Evolutionary conservation across 495 filamentous ascomycete genomes (phyloP), one percentile per base, ranked within the genome.

Genomic region (Talaromyces wortmannii): DNA sequence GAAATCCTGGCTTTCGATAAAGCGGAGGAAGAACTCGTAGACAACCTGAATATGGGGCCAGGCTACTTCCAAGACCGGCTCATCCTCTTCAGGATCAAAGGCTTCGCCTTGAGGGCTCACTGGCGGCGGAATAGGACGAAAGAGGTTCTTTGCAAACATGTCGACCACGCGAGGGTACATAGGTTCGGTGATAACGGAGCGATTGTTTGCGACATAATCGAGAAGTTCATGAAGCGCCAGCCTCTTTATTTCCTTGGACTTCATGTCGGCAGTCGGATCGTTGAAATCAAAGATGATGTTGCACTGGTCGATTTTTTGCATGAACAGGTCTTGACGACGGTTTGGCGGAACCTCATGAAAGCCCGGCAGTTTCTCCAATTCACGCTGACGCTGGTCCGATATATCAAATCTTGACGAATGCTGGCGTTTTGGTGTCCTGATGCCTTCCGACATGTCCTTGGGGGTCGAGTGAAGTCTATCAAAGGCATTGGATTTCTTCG

Each of bases 281-380:
- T 97, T 99, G 76, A 99, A 99, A 70, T 99, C 94, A 64, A 99
- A 99, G 61, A 99, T 99, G 72, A 99, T 95, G 65, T 99, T 99
- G 78, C 94, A 99, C 71, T 99, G 94, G 64, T 97, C 94, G 63
- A 99, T 95, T 80, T 99, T 99, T 69, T 97, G 91, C 92, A 99
- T 96, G 75, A 99, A 99, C 15, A 99, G 81, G 45, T 97, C 94
- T 74, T 99, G 92, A 51, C 94, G 87, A 36, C 91, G 83, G 59
- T 95, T 92, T 16, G 94, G 95, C 8, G 92, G 87, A 48, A 97
- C 94, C 72, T 99, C 94, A 67, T 97, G 94, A 74, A 99, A 99
- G n/a, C 94, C 92, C 0, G 92, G 91, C 11, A 97, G 77, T 73
- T 99, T 99, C 66, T 97, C 95, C 45, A 99, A 76, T 72, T 99